These are phyloP conservation scores for Heritiera fomes DNA, from an alignment of 345 rosid species.

Conservation along the genomic window DNA sequence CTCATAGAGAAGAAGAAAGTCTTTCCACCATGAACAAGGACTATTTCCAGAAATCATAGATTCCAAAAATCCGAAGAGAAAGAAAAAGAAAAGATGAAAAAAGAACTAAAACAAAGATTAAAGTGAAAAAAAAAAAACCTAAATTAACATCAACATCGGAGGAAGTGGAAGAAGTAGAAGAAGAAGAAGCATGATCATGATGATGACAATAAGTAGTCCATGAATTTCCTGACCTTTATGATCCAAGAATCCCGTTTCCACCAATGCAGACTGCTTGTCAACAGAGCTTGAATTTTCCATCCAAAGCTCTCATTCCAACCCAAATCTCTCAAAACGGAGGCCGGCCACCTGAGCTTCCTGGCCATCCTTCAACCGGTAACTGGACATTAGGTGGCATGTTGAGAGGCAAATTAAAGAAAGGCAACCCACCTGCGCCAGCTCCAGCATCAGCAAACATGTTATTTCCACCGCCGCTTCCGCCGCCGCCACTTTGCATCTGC, in stretches of 20 bases:
- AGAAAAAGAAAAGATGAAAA: neutral
- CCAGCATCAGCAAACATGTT: slow-evolving; percentile 48
- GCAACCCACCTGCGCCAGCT: slow-evolving; percentile 63
- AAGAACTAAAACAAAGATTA: neutral
- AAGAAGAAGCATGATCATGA: neutral
- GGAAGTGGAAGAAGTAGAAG: slow-evolving; percentile 14
- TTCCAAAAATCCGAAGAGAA: slow-evolving; percentile 22
- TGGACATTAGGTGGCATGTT: slow-evolving; percentile 70
- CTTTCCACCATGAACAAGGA: slow-evolving; percentile 30
- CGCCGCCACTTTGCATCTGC: slow-evolving; percentile 57
- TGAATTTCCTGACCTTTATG: slow-evolving; percentile 35
- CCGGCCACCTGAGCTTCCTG: slow-evolving; percentile 62
- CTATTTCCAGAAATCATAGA: slow-evolving; percentile 31
- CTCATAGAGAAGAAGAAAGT: slow-evolving; percentile 19
- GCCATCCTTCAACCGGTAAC: slow-evolving; percentile 83
- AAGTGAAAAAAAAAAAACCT: neutral
- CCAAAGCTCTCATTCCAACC: slow-evolving; percentile 28
- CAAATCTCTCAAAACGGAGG: slow-evolving; percentile 54
- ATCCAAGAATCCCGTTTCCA: slow-evolving; percentile 20
- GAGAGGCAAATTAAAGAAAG: slow-evolving; percentile 84
- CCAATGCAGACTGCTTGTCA: slow-evolving; percentile 7
- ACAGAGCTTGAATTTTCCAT: slow-evolving; percentile 27
- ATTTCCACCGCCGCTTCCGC: slow-evolving; percentile 27
- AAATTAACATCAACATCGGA: slow-evolving; percentile 30
- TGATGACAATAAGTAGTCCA: slow-evolving; percentile 15